Evolutionary conservation across 495 filamentous ascomycete species (phyloP).

Genomic region (Aspergillus indologenus): DNA sequence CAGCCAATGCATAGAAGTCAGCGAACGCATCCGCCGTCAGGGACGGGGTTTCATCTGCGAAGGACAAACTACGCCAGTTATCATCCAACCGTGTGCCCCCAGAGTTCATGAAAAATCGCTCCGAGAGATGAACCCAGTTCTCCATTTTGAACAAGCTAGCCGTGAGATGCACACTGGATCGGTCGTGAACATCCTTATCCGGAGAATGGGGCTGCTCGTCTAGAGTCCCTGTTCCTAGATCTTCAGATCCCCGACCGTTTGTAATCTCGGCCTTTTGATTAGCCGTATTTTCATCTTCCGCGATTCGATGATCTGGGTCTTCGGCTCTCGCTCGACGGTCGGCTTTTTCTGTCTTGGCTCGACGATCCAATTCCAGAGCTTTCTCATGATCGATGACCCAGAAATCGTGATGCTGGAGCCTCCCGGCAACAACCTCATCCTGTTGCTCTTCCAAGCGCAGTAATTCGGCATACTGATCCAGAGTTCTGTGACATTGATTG

Average conservation of each 20-base stretch:
- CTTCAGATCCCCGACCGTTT: background rate
- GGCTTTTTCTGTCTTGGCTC: background rate
- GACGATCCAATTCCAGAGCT: conserved; percentile 39
- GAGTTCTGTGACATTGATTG: conserved; percentile 56
- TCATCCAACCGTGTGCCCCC: conserved; percentile 47
- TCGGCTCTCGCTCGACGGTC: background rate
- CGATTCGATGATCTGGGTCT: background rate
- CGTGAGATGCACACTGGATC: conserved; percentile 39
- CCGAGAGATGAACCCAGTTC: conserved; percentile 63
- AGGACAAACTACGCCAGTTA: conserved; percentile 61
- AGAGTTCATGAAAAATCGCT: conserved; percentile 76
- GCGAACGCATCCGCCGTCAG: conserved; percentile 65
- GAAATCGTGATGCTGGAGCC: conserved; percentile 49
- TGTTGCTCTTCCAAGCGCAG: conserved; percentile 56
- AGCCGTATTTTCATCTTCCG: background rate
- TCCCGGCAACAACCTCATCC: conserved; percentile 53
- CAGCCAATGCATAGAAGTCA: conserved; percentile 67
- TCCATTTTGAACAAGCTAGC: conserved; percentile 55
- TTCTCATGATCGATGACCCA: conserved; percentile 52
- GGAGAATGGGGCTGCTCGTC: conserved; percentile 11
- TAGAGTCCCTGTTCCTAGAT: background rate
- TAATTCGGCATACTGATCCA: conserved; percentile 65
- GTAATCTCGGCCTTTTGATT: background rate
- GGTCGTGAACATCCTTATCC: background rate
- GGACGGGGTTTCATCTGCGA: conserved; percentile 53